These are phyloP conservation scores for Ulvella scutata DNA, from an alignment of 139 green algal species.

Conservation along the genomic window DNA sequence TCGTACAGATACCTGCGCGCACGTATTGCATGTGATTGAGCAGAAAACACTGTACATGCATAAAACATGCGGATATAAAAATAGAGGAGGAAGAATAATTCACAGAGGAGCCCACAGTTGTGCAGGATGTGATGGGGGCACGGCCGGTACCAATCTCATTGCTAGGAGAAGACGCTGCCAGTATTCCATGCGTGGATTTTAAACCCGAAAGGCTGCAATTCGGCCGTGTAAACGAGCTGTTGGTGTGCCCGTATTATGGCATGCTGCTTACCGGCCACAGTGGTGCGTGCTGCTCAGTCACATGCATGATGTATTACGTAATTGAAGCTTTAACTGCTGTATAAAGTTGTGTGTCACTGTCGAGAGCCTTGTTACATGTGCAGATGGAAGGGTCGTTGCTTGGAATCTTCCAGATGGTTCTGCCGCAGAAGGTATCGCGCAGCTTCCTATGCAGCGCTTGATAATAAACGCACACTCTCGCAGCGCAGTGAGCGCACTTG, in stretches of 20 bases:
- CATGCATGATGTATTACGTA: neutral
- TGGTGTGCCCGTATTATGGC: neutral
- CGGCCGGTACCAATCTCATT: too few species aligned
- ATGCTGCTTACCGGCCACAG: neutral
- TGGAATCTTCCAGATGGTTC: neutral
- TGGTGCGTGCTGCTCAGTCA: neutral
- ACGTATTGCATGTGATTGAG: too few species aligned
- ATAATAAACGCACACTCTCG: neutral
- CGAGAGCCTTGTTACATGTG: neutral
- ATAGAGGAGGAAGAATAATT: too few species aligned
- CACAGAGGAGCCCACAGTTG: too few species aligned
- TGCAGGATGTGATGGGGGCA: too few species aligned
- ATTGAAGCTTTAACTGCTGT: neutral
- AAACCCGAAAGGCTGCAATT: neutral
- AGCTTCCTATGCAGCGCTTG: neutral
- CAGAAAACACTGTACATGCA: too few species aligned
- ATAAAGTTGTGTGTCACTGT: too few species aligned
- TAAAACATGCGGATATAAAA: too few species aligned
- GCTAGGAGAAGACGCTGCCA: neutral
- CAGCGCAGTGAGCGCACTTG: neutral
- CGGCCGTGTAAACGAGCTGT: neutral
- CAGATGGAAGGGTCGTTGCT: neutral
- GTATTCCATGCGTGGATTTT: neutral
- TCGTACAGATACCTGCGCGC: too few species aligned
- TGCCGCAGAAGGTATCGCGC: neutral